Evolutionary conservation across 306 rosid genomes (phyloP).

Genomic region (Vicia villosa): DNA sequence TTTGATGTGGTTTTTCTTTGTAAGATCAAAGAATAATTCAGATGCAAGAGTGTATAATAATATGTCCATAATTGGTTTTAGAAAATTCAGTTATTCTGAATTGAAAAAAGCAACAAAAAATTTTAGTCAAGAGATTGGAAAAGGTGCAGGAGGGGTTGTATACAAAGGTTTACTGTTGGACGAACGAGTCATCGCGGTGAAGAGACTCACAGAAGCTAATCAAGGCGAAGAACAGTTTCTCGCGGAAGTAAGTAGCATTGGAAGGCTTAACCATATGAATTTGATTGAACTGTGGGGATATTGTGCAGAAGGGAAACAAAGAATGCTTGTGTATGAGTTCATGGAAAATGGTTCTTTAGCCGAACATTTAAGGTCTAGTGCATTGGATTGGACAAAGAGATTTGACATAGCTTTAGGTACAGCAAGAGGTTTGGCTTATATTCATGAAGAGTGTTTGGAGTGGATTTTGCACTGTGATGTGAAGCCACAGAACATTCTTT

Average conservation of each 20-base stretch:
- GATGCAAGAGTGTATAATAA: conserved; percentile 32
- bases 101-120: conserved; percentile 50
- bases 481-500: conserved; percentile 58
- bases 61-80: conserved; percentile 37
- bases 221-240: conserved; percentile 46
- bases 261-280: too few species aligned
- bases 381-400: conserved; percentile 49
- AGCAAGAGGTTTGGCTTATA: conserved; percentile 57
- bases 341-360: too few species aligned
- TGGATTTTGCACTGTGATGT: conserved; percentile 70
- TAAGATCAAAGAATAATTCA: conserved; percentile 8
- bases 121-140: conserved; percentile 59
- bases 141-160: conserved; percentile 47
- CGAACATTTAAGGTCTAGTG: conserved; percentile 31
- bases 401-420: conserved; percentile 59
- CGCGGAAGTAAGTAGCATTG: too few species aligned
- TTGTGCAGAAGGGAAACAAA: too few species aligned
- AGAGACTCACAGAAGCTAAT: conserved; percentile 44
- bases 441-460: conserved; percentile 70
- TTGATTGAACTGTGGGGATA: too few species aligned
- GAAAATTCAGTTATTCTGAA: conserved; percentile 50
- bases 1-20: conserved; percentile 36
- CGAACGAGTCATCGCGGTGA: conserved; percentile 50
- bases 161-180: conserved; percentile 36
- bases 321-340: too few species aligned